Evolutionary conservation across 345 rosid genomes (phyloP), one percentile per base, ranked within the genome.

Genomic region (Moringa oleifera): DNA sequence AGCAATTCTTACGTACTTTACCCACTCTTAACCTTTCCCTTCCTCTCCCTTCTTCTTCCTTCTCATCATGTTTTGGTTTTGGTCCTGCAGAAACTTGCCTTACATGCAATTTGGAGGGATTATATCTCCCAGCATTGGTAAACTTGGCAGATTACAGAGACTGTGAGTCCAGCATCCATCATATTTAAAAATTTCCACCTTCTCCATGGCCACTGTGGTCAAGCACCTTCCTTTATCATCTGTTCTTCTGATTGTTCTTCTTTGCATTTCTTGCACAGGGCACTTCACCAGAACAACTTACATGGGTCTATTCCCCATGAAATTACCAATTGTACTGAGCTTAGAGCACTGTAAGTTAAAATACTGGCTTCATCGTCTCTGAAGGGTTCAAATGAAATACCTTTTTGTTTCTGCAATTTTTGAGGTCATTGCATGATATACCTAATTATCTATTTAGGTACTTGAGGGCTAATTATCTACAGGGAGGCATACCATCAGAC

Each of bases 201-300:
- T 55, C 55, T 68, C 69, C 53, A 4, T 22, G 20, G 21, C 41
- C 13, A 18, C 53, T 20, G 2, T 28, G 36, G 56, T 41, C 16
- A 57, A 52, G 17, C 20, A 20, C 64, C 19, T 33, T 11, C 62
- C 33, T 25, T 36, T 58, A 52, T 50, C 15, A 49, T 33, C 33
- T 59, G 59, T 64, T 7, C 23, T 61, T n/a, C n/a, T n/a, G n/a
- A n/a, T 20, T 46, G 41, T 18, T 25, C 0, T 28, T 41, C 16
- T 19, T 2, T 28, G 8, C 10, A 36, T 37, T 66, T 36, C 36
- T 52, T 51, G 53, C 55, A 58, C 71, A 93, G 98, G 73, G 94
- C 97, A 65, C 87, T 93, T 71, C 98, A 93, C 70, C 91, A 83
- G 72, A 93, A 93, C 73, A 85, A 87, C 74, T 83, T 93, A 56